phyloP scores from a whole-genome alignment of 768 basidiomycete species.

The Terana coerulea region DNA sequence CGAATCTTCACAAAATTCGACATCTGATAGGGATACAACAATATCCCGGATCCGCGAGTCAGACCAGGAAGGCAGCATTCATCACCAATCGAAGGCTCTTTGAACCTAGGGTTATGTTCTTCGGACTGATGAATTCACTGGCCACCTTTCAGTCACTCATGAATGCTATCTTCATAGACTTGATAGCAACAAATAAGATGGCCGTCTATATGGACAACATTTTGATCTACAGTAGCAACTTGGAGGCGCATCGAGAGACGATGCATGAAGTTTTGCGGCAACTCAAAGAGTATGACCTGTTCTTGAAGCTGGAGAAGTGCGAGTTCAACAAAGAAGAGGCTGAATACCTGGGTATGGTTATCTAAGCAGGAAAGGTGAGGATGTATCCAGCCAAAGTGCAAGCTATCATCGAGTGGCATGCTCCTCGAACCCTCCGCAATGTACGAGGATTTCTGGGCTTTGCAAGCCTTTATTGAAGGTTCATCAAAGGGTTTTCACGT shows the following conservation, averaged over 20 bases:
- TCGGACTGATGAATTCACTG: conserved; percentile 19
- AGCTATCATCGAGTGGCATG: conserved; percentile 28
- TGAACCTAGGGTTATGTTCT: conserved; percentile 29
- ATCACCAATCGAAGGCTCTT: conserved; percentile 22
- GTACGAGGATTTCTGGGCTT: conserved; percentile 28
- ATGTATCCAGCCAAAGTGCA: conserved; percentile 35
- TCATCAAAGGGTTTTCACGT: conserved; percentile 26
- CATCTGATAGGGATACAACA: conserved; percentile 24
- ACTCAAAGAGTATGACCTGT: conserved; percentile 31
- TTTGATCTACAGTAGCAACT: conserved; percentile 17
- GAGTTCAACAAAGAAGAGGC: conserved; percentile 22
- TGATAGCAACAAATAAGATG: conserved; percentile 33
- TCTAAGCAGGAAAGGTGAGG: conserved; percentile 15
- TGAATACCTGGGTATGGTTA: conserved; percentile 30
- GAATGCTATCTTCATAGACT: conserved; percentile 29
- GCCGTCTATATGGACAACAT: conserved; percentile 44
- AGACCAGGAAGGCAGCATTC: conserved; percentile 32
- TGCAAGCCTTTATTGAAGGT: conserved; percentile 28
- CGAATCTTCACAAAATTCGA: conserved; percentile 29
- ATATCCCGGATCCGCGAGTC: conserved; percentile 17
- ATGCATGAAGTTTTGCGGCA: conserved; percentile 23
- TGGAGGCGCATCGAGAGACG: conserved; percentile 15
- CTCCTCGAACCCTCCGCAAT: conserved; percentile 14
- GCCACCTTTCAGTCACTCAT: conserved; percentile 30
- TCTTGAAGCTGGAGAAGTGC: conserved; percentile 36